Percentiles rank a stretch among this genome's conserved stretches.
Conservation (phyloP, 805 yeast genomes). For the Kluyveromyces starmeri region DNA sequence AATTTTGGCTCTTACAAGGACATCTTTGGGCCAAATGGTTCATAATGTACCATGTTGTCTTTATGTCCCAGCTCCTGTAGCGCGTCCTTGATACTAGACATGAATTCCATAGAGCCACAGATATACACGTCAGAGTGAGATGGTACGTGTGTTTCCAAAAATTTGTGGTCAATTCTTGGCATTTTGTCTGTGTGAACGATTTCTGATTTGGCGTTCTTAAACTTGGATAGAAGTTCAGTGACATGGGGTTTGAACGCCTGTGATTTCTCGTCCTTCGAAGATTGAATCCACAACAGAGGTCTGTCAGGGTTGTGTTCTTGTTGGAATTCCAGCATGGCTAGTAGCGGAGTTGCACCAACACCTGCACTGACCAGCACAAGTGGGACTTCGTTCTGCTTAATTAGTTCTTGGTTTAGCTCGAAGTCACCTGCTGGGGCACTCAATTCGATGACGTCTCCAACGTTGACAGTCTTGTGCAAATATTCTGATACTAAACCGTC, state of each 20-base stretch:
- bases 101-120: constrained; percentile 27
- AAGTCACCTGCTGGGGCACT: constrained; percentile 57
- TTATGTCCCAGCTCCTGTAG: constrained; percentile 16
- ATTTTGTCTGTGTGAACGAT: constrained; percentile 18
- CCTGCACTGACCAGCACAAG: constrained; percentile 49
- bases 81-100: constrained; percentile 20
- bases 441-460: constrained; percentile 41
- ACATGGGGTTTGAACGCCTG: constrained; percentile 23
- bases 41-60: constrained; percentile 25
- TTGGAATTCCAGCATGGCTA: constrained; percentile 40
- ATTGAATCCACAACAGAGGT: constrained; percentile 28
- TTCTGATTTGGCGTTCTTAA: constrained; percentile 10
- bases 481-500: constrained; percentile 43
- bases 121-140: constrained; percentile 24
- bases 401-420: constrained; percentile 22
- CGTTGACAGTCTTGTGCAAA: constrained; percentile 39
- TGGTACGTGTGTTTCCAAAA: constrained; percentile 19
- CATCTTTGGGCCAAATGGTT: constrained; percentile 31
- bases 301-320: constrained; percentile 19
- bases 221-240: constrained; percentile 14
- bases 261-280: constrained; percentile 16
- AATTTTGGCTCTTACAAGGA: too few species aligned
- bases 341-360: constrained; percentile 58
- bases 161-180: constrained; percentile 20
- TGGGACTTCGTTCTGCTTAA: constrained; percentile 27